Percentiles rank a stretch among this genome's conserved stretches.
Conservation (phyloP, 805 yeast genomes). For the Komagataella mondaviorum region DNA sequence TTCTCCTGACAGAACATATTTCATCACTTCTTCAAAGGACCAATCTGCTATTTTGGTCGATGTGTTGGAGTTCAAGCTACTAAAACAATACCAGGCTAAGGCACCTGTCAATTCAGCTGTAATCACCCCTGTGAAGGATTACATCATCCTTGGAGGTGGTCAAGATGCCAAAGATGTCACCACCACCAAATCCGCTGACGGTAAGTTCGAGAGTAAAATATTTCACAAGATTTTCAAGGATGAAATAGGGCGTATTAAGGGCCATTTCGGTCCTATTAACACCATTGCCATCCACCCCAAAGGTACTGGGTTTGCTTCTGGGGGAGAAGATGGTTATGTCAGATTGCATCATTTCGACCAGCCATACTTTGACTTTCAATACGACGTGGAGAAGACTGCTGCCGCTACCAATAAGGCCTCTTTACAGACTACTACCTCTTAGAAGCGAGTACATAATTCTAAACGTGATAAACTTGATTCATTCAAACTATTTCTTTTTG, state of each 20-base stretch:
- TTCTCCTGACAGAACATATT: constrained; percentile 75
- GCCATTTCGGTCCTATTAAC: constrained; percentile 98
- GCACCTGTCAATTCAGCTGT: constrained; percentile 94
- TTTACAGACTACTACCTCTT: not conserved
- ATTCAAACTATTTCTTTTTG: not conserved
- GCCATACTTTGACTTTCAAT: constrained; percentile 83
- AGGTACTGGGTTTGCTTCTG: constrained; percentile 89
- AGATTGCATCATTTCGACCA: constrained; percentile 91
- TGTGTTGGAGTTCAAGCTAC: constrained; percentile 55
- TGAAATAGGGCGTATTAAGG: constrained; percentile 93
- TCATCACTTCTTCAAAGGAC: constrained; percentile 89
- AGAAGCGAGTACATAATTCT: not conserved
- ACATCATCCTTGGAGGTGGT: constrained; percentile 95
- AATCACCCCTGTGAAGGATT: constrained; percentile 86
- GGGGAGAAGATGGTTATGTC: constrained; percentile 97
- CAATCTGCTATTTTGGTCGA: constrained; percentile 69
- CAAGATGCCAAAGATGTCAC: constrained; percentile 98
- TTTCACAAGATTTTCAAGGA: constrained; percentile 91
- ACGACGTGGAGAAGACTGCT: constrained; percentile 81
- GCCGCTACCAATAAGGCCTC: constrained; percentile 17
- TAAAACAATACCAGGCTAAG: constrained; percentile 73
- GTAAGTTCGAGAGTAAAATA: constrained; percentile 93
- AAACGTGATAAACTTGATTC: not conserved
- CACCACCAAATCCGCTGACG: constrained; percentile 87
- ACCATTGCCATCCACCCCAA: constrained; percentile 88